Evolutionary conservation across 345 rosid genomes (phyloP), one percentile per base, ranked within the genome.

Genomic region (Ricinus communis): DNA sequence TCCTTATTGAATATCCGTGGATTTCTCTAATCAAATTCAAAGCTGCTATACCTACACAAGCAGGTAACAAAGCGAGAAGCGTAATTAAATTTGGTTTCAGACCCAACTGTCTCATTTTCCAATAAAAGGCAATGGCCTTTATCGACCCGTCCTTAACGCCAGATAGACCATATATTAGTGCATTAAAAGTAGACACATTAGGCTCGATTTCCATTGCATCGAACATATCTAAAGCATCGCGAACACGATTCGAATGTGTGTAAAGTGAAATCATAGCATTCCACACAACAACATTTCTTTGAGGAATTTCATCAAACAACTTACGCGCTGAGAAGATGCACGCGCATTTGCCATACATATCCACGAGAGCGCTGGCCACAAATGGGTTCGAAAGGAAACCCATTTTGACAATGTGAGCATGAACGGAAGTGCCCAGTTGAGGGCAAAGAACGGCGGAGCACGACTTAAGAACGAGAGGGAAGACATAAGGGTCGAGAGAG

Each of bases 241-340:
- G 13, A 3, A 84, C 68, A 40, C 28, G 65, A 21, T 82, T 80
- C 58, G 61, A 76, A 64, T 72, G 87, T 5, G 80, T 72, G 46
- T 85, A 84, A 45, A 85, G 79, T 9, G 90, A 84, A 62, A 87
- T 72, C 85, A 85, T 82, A 4, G 83, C 81, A 75, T 80, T 86
- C 90, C 88, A 88, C n/a, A 74, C 81, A 62, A 84, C 83, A 12
- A 76, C 87, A 24, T 80, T 88, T 58, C 87, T 79, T 0, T 71
- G 79, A 71, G 87, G 84, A 76, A 83, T 82, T 86, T 88, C 88
- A 41, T 88, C 85, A 79, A 86, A 88, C 86, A 86, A 53, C 25
- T 82, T 80, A 36, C 83, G 88, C 1, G 90, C 92, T 1, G 53
- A 12, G n/a, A 46, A 80, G 50, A 80, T 53, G n/a, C 86, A 83